A percentile compares a stretch with the other conserved stretches of the same genome.
phyloP scores from a whole-genome alignment of 2,329 filamentous ascomycete genomes.

The Fusarium tjaetaba region DNA sequence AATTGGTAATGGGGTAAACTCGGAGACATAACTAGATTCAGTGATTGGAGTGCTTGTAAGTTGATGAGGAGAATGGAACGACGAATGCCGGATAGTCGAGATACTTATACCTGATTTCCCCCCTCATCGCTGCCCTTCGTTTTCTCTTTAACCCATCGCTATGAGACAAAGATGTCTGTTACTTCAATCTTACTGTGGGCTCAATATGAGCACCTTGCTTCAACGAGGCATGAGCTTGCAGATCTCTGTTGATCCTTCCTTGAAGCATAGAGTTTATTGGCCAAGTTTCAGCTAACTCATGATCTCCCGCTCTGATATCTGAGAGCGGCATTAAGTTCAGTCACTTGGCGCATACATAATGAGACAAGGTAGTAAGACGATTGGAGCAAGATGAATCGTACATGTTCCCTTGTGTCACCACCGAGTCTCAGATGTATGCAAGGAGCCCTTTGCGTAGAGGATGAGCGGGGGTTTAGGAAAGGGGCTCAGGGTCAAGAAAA shows the following conservation, averaged over 20 bases:
- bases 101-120: background rate
- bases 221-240: too few relatives aligned
- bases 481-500: too few relatives aligned
- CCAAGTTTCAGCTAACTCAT: background rate
- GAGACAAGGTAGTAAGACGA: too few relatives aligned
- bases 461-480: background rate
- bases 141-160: background rate
- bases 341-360: background rate
- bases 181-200: background rate
- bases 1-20: too few relatives aligned
- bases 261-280: background rate
- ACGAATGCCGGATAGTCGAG: rapidly evolving
- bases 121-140: background rate
- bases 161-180: background rate
- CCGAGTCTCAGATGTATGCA: background rate
- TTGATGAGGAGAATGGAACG: background rate
- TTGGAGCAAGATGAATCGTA: background rate
- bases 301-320: background rate
- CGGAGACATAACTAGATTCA: background rate
- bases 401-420: background rate
- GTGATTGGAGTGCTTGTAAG: background rate
- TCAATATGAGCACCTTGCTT: too few relatives aligned
- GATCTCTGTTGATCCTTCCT: too few relatives aligned
- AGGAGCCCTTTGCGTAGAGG: background rate
- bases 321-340: background rate